Evolutionary conservation across 2,329 filamentous ascomycete species (phyloP), one percentile per base, ranked within the genome.

Genomic region (Sphaerulina musiva): DNA sequence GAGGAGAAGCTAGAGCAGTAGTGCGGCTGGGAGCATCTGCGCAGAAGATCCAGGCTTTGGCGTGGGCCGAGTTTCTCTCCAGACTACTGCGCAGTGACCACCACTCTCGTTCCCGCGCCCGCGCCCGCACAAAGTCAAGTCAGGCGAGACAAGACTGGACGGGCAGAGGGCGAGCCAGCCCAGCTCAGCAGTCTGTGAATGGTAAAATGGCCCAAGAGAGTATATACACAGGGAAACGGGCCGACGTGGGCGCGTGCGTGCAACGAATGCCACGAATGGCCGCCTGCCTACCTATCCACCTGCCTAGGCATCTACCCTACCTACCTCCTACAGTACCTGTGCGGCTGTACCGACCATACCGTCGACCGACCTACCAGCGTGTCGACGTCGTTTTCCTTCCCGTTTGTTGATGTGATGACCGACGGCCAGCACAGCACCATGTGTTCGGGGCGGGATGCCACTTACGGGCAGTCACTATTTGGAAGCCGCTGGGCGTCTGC

Each of bases 21-120:
- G 64, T 56, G 64, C 55, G 58, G 58, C 62, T 57, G 59, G 57
- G 51, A 59, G 62, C 59, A 52, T 55, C 51, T 43, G 53, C 47
- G 53, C 59, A 55, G 54, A 57, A 59, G 59, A 53, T 61, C 62
- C 64, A 63, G 62, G 64, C 63, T 61, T 58, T 60, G 11, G 59
- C 59, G 59, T 58, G 57, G 55, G 57, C 59, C 55, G 52, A 53
- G 55, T 58, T 55, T 59, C 54, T 54, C 34, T 44, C 42, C 42
- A 44, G 23, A 44, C 42, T 42, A 20, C 40, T 53, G 62, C 46
- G 36, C 62, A 62, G 58, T 58, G 60, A 60, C 62, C 62, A 63
- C 54, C 62, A 63, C 54, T 40, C 46, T 9, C 31, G 40, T 11
- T 44, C 42, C 42, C 42, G 42, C 42, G 42, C 42, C 42, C 42